Evolutionary conservation across 78 protist genomes (phyloP).

Genomic region (Dictyostelium firmibasis): DNA sequence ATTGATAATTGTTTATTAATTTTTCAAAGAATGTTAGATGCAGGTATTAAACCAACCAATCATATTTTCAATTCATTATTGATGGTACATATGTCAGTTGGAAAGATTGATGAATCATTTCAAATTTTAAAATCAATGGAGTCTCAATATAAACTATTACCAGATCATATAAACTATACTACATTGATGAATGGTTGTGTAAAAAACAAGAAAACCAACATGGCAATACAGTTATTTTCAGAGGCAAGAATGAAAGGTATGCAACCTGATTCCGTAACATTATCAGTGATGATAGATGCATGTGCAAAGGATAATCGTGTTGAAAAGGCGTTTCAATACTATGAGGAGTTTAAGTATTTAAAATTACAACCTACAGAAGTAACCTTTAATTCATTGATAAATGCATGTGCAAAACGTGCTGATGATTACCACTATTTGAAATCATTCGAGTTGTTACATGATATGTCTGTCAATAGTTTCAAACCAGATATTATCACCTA

Average conservation of each 20-base stretch:
- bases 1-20: constrained; percentile 2
- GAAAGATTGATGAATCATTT: constrained; percentile 33
- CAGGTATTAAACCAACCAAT: constrained; percentile 1
- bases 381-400: constrained; percentile 46
- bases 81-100: not conserved
- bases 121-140: constrained; percentile 31
- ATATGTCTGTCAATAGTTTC: constrained; percentile 16
- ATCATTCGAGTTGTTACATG: constrained; percentile 58
- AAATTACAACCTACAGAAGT: constrained; percentile 59
- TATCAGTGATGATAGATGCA: constrained; percentile 59
- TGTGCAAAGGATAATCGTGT: constrained; percentile 60
- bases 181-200: constrained; percentile 29
- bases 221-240: constrained; percentile 27
- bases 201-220: not conserved
- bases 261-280: constrained; percentile 64
- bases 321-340: constrained; percentile 63
- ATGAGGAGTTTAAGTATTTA: constrained; percentile 61
- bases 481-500: constrained; percentile 64
- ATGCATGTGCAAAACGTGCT: constrained; percentile 64
- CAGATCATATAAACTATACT: constrained; percentile 70
- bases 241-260: constrained; percentile 67
- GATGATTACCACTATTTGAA: constrained; percentile 55
- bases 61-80: constrained; percentile 30
- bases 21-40: constrained; percentile 24
- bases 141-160: not conserved